Evolutionary conservation across 1,284 basidiomycete species (phyloP).

Genomic region (Schizophyllum commune): DNA sequence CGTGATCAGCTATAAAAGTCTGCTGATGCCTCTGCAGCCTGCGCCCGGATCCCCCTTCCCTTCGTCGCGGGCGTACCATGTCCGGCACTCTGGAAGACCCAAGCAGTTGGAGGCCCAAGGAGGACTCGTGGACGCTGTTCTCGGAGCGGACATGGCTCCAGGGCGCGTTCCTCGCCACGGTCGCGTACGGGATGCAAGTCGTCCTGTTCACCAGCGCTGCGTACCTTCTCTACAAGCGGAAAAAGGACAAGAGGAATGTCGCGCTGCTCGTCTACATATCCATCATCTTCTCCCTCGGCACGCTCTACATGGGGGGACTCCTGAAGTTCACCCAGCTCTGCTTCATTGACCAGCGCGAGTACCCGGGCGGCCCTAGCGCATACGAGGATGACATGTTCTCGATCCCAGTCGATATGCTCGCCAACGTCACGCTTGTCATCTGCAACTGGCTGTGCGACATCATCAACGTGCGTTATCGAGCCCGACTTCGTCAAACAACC

Average conservation of each 20-base stretch:
- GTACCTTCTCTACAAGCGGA: constrained; percentile 10
- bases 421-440: constrained; percentile 20
- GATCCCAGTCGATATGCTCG: constrained; percentile 19
- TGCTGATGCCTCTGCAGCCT: neutral
- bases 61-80: neutral
- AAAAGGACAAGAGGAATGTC: constrained; percentile 3
- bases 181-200: constrained; percentile 20
- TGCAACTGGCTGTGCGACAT: constrained; percentile 22
- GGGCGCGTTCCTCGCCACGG: constrained; percentile 20
- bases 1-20: neutral
- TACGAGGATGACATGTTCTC: constrained; percentile 16
- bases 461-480: constrained; percentile 17
- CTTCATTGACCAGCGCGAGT: constrained; percentile 25
- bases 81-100: neutral
- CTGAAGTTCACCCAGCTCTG: constrained; percentile 18
- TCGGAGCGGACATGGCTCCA: constrained; percentile 23
- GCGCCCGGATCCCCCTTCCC: neutral
- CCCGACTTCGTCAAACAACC: neutral
- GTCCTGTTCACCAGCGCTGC: constrained; percentile 14
- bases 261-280: constrained; percentile 16
- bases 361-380: constrained; percentile 23
- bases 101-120: neutral
- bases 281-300: constrained; percentile 19
- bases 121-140: constrained; percentile 11
- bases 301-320: constrained; percentile 15